Conservation (phyloP, 805 yeast species). For the Sugiyamaella floridensis region DNA sequence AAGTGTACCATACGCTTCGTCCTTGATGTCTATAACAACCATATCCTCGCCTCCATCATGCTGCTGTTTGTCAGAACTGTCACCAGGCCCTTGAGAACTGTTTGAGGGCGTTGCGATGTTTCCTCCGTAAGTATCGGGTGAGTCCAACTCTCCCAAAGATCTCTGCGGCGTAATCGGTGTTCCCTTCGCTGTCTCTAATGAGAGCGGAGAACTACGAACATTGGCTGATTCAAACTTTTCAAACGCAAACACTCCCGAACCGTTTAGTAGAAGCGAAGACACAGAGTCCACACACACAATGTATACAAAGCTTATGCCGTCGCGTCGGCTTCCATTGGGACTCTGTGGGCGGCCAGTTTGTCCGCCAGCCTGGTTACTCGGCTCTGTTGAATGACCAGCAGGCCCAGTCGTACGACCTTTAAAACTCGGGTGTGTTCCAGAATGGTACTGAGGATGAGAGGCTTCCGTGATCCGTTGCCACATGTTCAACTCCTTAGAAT, state of each 20-base stretch:
- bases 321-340: neutral
- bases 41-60: slow-evolving; percentile 17
- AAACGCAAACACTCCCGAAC: slow-evolving; percentile 13
- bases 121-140: slow-evolving; percentile 26
- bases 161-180: slow-evolving; percentile 23
- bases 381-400: neutral
- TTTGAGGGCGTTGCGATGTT: slow-evolving; percentile 17
- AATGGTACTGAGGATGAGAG: slow-evolving; percentile 1
- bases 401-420: neutral
- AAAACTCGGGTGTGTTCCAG: neutral
- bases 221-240: slow-evolving; percentile 5
- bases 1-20: slow-evolving; percentile 26
- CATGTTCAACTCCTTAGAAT: slow-evolving; percentile 26
- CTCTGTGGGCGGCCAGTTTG: neutral
- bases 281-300: slow-evolving; percentile 10
- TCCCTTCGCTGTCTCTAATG: neutral
- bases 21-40: slow-evolving; percentile 26
- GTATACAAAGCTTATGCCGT: slow-evolving; percentile 9
- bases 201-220: neutral
- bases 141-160: slow-evolving; percentile 18
- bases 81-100: neutral
- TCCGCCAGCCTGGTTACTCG: neutral
- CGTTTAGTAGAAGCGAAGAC: slow-evolving; percentile 14
- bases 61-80: slow-evolving; percentile 4
- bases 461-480: slow-evolving; percentile 25